Conservation (phyloP, 352 stramenopile genomes). For the Phytophthora brassicae region DNA sequence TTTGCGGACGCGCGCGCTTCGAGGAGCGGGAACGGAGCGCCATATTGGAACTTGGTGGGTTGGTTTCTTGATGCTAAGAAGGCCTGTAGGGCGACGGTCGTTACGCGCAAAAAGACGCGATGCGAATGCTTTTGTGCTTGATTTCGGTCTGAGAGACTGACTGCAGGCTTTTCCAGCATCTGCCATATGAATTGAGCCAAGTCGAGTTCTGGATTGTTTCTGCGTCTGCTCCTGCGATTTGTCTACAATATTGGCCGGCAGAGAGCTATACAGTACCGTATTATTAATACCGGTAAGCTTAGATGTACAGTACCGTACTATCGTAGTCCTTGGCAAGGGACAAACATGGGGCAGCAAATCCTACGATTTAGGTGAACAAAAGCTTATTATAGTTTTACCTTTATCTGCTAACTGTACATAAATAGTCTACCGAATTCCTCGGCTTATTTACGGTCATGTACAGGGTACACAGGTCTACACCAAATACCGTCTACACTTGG, state of each 20-base stretch:
- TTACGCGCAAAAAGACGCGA: conserved; percentile 38
- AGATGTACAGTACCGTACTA: too few species aligned
- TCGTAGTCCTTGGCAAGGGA: too few species aligned
- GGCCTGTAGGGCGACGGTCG: conserved; percentile 20
- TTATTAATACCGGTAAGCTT: too few species aligned
- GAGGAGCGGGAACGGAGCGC: conserved; percentile 18
- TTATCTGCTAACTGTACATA: too few species aligned
- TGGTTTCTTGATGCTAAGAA: conserved; percentile 5
- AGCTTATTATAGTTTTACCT: too few species aligned
- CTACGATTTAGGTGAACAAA: too few species aligned
- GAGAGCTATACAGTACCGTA: too few species aligned
- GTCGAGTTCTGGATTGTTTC: conserved; percentile 34
- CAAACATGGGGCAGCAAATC: too few species aligned
- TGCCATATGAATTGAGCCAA: conserved; percentile 26
- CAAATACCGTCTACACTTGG: too few species aligned
- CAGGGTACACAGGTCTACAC: too few species aligned
- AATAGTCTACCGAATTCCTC: too few species aligned
- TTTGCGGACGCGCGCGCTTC: conserved; percentile 29
- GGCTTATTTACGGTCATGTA: too few species aligned
- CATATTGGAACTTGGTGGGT: conserved; percentile 19
- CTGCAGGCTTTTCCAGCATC: background rate
- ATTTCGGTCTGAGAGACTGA: conserved; percentile 14
- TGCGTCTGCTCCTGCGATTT: conserved; percentile 32
- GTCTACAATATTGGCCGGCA: conserved; percentile 15
- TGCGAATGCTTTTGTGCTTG: conserved; percentile 24